These are phyloP conservation scores for Pinus albicaulis DNA, from an alignment of 75 land plant genomes.

Conservation along the genomic window DNA sequence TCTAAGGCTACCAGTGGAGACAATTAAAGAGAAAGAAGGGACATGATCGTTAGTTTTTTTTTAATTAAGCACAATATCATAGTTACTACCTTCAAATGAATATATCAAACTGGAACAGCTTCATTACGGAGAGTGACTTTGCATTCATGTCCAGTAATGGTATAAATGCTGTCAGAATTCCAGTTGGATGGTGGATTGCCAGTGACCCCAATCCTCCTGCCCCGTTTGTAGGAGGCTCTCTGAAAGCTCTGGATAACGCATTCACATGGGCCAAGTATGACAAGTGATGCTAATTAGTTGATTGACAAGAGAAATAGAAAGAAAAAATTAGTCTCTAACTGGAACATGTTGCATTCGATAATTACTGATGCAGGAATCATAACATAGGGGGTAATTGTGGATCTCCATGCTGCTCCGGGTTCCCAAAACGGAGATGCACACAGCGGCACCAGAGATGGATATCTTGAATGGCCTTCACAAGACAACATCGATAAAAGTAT, in stretches of 20 bases:
- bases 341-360: not conserved
- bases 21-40: too few species aligned
- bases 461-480: slow-evolving; percentile 66
- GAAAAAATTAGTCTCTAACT: not conserved
- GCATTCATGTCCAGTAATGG: slow-evolving; percentile 47
- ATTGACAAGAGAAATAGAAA: not conserved
- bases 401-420: slow-evolving; percentile 78
- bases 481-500: slow-evolving; percentile 45
- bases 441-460: slow-evolving; percentile 70
- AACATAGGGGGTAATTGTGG: slow-evolving; percentile 62
- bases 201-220: slow-evolving; percentile 52
- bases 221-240: slow-evolving; percentile 79
- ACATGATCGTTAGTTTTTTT: too few species aligned
- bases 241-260: slow-evolving; percentile 74
- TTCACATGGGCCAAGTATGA: slow-evolving; percentile 75
- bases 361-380: slow-evolving; percentile 36
- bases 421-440: slow-evolving; percentile 84
- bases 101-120: slow-evolving; percentile 40
- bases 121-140: slow-evolving; percentile 62
- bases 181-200: slow-evolving; percentile 92
- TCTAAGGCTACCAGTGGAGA: too few species aligned
- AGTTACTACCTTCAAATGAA: too few species aligned
- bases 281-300: not conserved
- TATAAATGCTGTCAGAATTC: slow-evolving; percentile 69
- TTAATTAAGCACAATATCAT: too few species aligned